Conservation (phyloP, 441 rosid species). For the Gossypium gossypioides region DNA sequence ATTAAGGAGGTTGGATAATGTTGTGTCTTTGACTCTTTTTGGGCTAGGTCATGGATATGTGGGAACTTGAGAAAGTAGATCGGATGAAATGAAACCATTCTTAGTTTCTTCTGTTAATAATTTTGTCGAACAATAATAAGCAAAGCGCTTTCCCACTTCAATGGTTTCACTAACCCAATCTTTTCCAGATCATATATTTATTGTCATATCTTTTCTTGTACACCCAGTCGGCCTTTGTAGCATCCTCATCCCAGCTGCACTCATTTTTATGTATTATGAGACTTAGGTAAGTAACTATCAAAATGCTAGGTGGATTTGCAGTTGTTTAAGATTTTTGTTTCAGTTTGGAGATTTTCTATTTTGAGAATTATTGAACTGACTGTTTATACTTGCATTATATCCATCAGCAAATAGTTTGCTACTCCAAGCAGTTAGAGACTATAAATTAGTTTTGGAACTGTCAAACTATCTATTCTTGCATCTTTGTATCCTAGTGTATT, state of each 20-base stretch:
- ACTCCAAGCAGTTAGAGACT: not conserved
- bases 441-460: not conserved
- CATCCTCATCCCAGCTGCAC: not conserved
- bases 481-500: not conserved
- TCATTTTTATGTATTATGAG: not conserved
- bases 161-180: not conserved
- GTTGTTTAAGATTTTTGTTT: not conserved
- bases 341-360: not conserved
- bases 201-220: not conserved
- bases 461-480: constrained; percentile 1
- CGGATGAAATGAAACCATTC: not conserved
- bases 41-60: not conserved
- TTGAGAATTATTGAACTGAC: not conserved
- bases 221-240: not conserved
- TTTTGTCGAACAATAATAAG: not conserved
- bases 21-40: not conserved
- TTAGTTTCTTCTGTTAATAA: not conserved
- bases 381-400: not conserved
- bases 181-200: not conserved
- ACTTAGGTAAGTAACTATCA: not conserved
- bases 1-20: not conserved
- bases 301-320: constrained; percentile 1
- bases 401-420: constrained; percentile 1
- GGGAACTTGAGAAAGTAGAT: not conserved
- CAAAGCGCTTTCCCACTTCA: not conserved